Conservation (phyloP, 352 stramenopile genomes). For the Phytophthora pinifolia region DNA sequence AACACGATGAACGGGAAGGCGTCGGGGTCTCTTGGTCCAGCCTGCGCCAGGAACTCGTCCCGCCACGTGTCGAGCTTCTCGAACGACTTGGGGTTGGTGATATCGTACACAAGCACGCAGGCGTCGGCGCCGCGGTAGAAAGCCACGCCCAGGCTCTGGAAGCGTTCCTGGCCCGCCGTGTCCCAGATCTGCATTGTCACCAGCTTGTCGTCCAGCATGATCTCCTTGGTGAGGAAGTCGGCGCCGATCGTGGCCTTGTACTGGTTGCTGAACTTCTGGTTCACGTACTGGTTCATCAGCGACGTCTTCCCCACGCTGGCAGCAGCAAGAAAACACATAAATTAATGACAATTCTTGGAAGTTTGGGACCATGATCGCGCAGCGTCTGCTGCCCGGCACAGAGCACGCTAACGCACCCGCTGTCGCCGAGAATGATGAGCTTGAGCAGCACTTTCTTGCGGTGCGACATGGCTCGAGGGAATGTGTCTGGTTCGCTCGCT, state of each 20-base stretch:
- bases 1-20: constrained; percentile 98
- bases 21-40: constrained; percentile 87
- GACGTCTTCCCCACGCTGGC: constrained; percentile 98
- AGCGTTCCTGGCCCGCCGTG: constrained; percentile 98
- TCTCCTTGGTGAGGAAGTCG: constrained; percentile 98
- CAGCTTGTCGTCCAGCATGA: constrained; percentile 94
- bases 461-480: constrained; percentile 56
- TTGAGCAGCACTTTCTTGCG: constrained; percentile 98
- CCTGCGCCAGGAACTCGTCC: constrained; percentile 96
- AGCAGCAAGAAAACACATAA: constrained; percentile 1
- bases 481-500: constrained; percentile 1
- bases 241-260: constrained; percentile 99
- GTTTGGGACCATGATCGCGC: neutral
- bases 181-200: constrained; percentile 99
- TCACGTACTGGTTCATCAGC: constrained; percentile 99
- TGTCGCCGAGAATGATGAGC: constrained; percentile 98
- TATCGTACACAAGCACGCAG: constrained; percentile 99
- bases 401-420: constrained; percentile 72
- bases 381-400: neutral
- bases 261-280: constrained; percentile 98
- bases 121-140: constrained; percentile 99
- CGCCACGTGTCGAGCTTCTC: constrained; percentile 98
- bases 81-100: constrained; percentile 98
- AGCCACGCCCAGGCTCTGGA: constrained; percentile 97
- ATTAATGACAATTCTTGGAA: neutral